These are phyloP conservation scores for Isoetes taiwanensis DNA, from an alignment of 75 land plant species.

Conservation along the genomic window DNA sequence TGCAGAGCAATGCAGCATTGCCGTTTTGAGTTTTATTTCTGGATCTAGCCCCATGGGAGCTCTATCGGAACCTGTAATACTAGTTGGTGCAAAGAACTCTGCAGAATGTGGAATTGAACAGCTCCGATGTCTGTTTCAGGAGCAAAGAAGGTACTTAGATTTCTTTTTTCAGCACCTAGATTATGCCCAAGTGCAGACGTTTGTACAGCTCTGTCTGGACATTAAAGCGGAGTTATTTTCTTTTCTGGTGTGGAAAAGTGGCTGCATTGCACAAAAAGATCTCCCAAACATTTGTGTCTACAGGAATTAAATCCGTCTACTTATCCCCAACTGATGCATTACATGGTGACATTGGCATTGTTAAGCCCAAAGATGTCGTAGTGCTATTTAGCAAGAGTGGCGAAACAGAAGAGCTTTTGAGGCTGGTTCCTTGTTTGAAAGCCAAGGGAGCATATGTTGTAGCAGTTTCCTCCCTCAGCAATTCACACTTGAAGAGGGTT, in stretches of 20 bases:
- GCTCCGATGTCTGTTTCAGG: conserved; percentile 48
- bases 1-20: no score
- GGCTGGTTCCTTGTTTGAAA: conserved; percentile 62
- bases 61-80: no score
- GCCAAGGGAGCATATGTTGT: conserved; percentile 73
- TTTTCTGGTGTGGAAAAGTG: conserved; percentile 95
- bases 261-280: conserved; percentile 89
- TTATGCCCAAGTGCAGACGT: conserved; percentile 43
- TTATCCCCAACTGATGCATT: conserved; percentile 82
- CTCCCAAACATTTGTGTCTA: conserved; percentile 87
- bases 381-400: conserved; percentile 87
- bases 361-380: conserved; percentile 37
- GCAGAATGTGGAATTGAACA: conserved; percentile 18
- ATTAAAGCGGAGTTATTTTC: conserved; percentile 63
- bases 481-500: conserved; percentile 22
- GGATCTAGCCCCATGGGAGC: no score
- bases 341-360: conserved; percentile 90
- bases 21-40: no score
- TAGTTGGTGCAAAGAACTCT: no score
- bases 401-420: conserved; percentile 66
- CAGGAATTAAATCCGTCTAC: conserved; percentile 62
- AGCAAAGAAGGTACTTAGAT: conserved; percentile 56
- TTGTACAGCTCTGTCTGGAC: conserved; percentile 39
- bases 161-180: conserved; percentile 50
- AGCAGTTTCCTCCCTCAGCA: conserved; percentile 45